phyloP scores from a whole-genome alignment of 805 yeast genomes.

The Starmerella sirachaensis region DNA sequence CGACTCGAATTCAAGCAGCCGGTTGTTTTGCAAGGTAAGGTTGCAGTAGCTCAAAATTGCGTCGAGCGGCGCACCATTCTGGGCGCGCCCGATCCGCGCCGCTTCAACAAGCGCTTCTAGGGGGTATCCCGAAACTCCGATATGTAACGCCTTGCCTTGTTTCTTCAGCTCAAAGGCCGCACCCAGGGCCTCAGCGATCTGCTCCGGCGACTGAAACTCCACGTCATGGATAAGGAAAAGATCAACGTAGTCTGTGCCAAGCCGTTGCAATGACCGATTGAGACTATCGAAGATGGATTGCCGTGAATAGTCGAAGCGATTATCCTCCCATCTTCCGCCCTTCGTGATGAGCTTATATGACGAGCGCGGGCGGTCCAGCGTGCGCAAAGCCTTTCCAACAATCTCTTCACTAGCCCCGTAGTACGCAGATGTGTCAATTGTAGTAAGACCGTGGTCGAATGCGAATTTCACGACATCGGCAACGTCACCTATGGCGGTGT shows the following conservation, averaged over 20 bases:
- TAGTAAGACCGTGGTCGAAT: conserved; percentile 54
- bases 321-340: conserved; percentile 61
- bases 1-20: conserved; percentile 37
- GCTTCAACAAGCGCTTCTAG: conserved; percentile 51
- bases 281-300: conserved; percentile 51
- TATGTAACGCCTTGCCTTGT: conserved; percentile 48
- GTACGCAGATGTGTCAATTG: conserved; percentile 86
- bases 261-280: conserved; percentile 50
- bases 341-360: conserved; percentile 66
- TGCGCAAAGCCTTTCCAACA: conserved; percentile 52
- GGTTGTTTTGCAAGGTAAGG: conserved; percentile 67
- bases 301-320: conserved; percentile 65
- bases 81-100: conserved; percentile 30
- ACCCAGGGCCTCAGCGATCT: conserved; percentile 49
- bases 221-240: conserved; percentile 80
- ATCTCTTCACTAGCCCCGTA: conserved; percentile 79
- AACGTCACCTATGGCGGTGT: conserved; percentile 52
- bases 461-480: conserved; percentile 47
- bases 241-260: conserved; percentile 60
- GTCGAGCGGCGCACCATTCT: conserved; percentile 52
- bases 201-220: conserved; percentile 55
- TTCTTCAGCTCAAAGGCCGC: conserved; percentile 48
- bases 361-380: conserved; percentile 38
- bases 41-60: conserved; percentile 68
- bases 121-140: conserved; percentile 85